Evolutionary conservation across 768 basidiomycete species (phyloP).

Genomic region (Cystobasidiopsis lactophilus): DNA sequence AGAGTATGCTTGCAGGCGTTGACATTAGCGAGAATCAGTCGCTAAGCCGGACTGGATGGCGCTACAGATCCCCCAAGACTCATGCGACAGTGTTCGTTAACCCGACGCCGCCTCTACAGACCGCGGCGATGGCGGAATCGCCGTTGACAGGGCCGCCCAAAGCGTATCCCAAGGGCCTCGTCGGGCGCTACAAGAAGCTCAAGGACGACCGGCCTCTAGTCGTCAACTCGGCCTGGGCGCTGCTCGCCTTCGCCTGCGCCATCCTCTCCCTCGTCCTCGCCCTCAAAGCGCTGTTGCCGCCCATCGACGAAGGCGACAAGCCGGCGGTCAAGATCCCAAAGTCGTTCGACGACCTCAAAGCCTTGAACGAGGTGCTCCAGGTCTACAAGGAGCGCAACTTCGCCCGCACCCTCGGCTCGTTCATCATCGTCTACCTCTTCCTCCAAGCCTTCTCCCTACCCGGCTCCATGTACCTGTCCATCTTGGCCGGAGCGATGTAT

Average conservation of each 20-base stretch:
- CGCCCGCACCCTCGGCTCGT: slow-evolving; percentile 62
- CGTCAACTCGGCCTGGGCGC: slow-evolving; percentile 65
- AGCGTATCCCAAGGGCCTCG: too few relatives aligned
- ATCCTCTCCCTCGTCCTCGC: slow-evolving; percentile 47
- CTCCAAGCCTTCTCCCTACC: slow-evolving; percentile 90
- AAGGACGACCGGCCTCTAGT: slow-evolving; percentile 34
- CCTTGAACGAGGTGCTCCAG: slow-evolving; percentile 58
- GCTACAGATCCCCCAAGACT: too few relatives aligned
- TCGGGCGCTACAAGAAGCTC: background rate
- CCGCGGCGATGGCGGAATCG: too few relatives aligned
- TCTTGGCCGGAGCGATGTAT: slow-evolving; percentile 76
- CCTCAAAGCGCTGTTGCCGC: slow-evolving; percentile 37
- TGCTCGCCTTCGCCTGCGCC: slow-evolving; percentile 47
- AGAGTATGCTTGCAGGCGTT: too few relatives aligned
- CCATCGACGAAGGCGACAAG: slow-evolving; percentile 42
- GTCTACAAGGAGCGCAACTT: slow-evolving; percentile 82
- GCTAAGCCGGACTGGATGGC: too few relatives aligned
- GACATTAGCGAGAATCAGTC: too few relatives aligned
- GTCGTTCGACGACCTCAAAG: slow-evolving; percentile 66
- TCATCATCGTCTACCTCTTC: slow-evolving; percentile 79
- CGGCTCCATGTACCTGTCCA: slow-evolving; percentile 86
- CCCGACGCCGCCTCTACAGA: too few relatives aligned
- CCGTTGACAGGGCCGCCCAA: too few relatives aligned
- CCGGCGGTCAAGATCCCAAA: slow-evolving; percentile 59
- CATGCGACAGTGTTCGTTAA: too few relatives aligned